Evolutionary conservation across 331 rosid species (phyloP), one percentile per base, ranked within the genome.

Genomic region (Prunus yedoensis): DNA sequence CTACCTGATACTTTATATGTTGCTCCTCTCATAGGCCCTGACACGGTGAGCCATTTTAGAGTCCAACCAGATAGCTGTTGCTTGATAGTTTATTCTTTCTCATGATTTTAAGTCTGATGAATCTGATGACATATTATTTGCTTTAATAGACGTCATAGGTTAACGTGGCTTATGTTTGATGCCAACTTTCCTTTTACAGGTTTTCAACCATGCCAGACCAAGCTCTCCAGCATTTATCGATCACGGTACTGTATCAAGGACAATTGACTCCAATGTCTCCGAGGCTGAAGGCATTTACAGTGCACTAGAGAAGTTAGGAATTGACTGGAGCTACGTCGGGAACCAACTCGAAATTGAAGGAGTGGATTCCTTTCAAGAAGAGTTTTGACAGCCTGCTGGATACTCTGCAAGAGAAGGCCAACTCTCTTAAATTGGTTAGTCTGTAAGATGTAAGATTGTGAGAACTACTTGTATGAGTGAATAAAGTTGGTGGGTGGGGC

Each of bases 181-280:
- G 46, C 12, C 43, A 47, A 68, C 76, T 70, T 28, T 56, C 62
- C 45, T 35, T 27, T 27, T 27, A 27, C 81, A 95, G 99, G 99
- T n/a, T 95, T 17, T 95, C 99, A 16, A 95, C 99, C 80, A 95
- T 95, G 99, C 99, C 99, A 0, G 99, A 95, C 85, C 99, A 95
- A 87, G 99, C 99, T 70, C 91, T 95, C 53, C 89, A 87, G 99
- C 99, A 41, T 95, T 95, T 75, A 51, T 95, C 1, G 97, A 92
- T 73, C 99, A 92, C 16, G 99, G 99, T 46, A 49, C 83, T 4
- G 97, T 92, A 3, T 85, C 96, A 61, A 94, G 99, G 88, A 94
- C 99, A 1, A 94, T 94, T 43, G 99, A 94, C 61, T 85, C 97
- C 3, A 92, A 92, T 52, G 87, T 90, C 50, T 95, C 99, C 1